Evolutionary conservation across 2,329 filamentous ascomycete species (phyloP), one percentile per base, ranked within the genome.

Genomic region (Drechslerella coelobrocha): DNA sequence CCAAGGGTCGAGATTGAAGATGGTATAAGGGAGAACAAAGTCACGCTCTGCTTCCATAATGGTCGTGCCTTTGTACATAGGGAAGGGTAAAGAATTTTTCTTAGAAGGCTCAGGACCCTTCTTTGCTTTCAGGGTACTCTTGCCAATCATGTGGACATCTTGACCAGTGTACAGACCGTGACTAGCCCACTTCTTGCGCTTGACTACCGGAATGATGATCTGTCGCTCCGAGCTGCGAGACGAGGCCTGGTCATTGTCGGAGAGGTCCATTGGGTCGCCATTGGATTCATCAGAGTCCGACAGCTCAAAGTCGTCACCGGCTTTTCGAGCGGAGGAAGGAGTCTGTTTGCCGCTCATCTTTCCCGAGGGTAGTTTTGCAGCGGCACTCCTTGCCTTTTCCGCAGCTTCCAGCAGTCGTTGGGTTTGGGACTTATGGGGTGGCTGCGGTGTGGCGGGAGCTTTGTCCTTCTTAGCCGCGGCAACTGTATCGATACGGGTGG

Each of bases 91-190:
- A 10, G 83, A 24, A 10, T 57, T 52, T 41, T 60, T 73, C 53
- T 66, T 61, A 2, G 77, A 76, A 1, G 79, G 60, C 2, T 80
- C 83, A n/a, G 86, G 79, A 2, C 83, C 82, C 74, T 82, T 80
- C 48, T 77, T 77, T 6, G 85, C 83, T 5, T 77, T 73, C 0
- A 84, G 83, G 14, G 66, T 72, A 48, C 66, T 72, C 55, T 65
- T 63, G 53, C 66, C 66, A 7, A 55, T 41, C 17, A 72, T 63
- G 27, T 72, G 66, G 5, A 79, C 80, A 27, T 87, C 83, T 78
- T 97, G 93, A 26, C 94, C 94, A 0, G 91, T 88, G 76, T 95
- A 97, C 12, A 97, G 82, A 8, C 93, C 94, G 78, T 92, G 90
- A 56, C 84, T 82, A 59, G 95, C 82, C 85, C 90, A 97, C 74